Conservation (phyloP, 352 stramenopile genomes). For the Pythium brassicae region DNA sequence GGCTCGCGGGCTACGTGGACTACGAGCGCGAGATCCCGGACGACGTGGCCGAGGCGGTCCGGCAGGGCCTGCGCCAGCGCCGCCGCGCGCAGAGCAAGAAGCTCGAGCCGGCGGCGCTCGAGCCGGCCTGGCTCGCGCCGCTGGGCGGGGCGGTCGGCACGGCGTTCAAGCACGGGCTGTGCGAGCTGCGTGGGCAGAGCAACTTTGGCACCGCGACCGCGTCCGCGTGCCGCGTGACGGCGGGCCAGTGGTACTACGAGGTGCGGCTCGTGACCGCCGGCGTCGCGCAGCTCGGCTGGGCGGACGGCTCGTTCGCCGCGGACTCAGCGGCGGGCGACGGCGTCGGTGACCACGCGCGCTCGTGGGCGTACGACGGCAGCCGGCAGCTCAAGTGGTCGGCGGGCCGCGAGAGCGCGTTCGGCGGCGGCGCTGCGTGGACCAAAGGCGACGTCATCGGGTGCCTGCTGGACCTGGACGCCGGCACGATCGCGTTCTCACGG, state of each 20-base stretch:
- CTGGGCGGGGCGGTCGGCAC: constrained; percentile 35
- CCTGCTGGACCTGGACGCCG: constrained; percentile 69
- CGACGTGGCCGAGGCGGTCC: constrained; percentile 67
- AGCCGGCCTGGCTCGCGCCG: constrained; percentile 39
- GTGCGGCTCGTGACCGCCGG: constrained; percentile 85
- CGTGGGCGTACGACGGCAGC: constrained; percentile 88
- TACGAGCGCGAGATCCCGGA: constrained; percentile 62
- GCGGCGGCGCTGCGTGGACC: constrained; percentile 55
- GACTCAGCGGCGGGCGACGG: constrained; percentile 83
- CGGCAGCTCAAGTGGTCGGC: constrained; percentile 84
- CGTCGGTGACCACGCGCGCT: constrained; percentile 85
- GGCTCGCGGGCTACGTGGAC: constrained; percentile 65
- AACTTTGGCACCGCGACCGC: constrained; percentile 78
- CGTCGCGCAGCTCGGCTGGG: constrained; percentile 92
- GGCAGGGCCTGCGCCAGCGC: constrained; percentile 50
- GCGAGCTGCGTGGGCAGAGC: constrained; percentile 60
- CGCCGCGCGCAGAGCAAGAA: constrained; percentile 29
- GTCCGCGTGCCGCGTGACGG: constrained; percentile 33
- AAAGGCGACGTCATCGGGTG: constrained; percentile 88
- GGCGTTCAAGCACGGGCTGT: constrained; percentile 65
- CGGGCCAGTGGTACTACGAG: constrained; percentile 89
- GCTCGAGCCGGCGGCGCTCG: constrained; percentile 7
- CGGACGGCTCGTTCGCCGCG: constrained; percentile 68
- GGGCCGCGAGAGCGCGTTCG: constrained; percentile 62
- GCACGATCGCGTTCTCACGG: constrained; percentile 71